phyloP scores from a whole-genome alignment of 805 yeast genomes.

The Citeromyces nyonsensis region DNA sequence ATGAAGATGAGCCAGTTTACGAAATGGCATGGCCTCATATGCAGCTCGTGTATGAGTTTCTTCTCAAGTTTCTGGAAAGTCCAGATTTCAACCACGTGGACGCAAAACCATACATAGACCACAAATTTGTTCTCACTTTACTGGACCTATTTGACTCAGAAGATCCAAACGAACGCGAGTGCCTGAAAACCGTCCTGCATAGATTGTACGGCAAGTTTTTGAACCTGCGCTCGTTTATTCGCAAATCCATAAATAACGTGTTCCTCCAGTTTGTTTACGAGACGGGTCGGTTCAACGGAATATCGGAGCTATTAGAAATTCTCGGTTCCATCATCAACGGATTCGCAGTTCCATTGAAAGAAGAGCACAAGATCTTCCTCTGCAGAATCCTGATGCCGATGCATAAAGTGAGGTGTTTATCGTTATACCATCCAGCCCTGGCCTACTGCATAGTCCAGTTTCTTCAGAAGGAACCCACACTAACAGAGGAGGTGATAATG shows the following conservation, averaged over 20 bases:
- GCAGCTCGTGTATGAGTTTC: slow-evolving; percentile 93
- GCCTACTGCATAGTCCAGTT: slow-evolving; percentile 96
- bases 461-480: slow-evolving; percentile 79
- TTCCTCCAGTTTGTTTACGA: slow-evolving; percentile 89
- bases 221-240: slow-evolving; percentile 75
- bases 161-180: slow-evolving; percentile 93
- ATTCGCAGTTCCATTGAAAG: slow-evolving; percentile 92
- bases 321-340: slow-evolving; percentile 95
- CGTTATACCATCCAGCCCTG: slow-evolving; percentile 89
- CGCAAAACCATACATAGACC: slow-evolving; percentile 91
- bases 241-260: slow-evolving; percentile 84
- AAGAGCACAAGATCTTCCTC: slow-evolving; percentile 87
- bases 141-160: slow-evolving; percentile 90
- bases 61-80: slow-evolving; percentile 81
- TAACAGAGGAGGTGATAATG: slow-evolving; percentile 94
- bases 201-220: slow-evolving; percentile 92
- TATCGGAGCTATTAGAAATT: slow-evolving; percentile 88
- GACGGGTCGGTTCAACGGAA: slow-evolving; percentile 90
- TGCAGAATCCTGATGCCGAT: slow-evolving; percentile 79
- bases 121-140: slow-evolving; percentile 64
- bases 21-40: slow-evolving; percentile 98
- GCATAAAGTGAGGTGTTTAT: slow-evolving; percentile 80
- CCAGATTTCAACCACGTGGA: slow-evolving; percentile 88
- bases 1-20: slow-evolving; percentile 94
- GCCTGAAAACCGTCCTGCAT: slow-evolving; percentile 87